Base-by-base conservation (phyloP, 2,329 filamentous ascomycete genomes). In the Metarhizium brunneum region DNA sequence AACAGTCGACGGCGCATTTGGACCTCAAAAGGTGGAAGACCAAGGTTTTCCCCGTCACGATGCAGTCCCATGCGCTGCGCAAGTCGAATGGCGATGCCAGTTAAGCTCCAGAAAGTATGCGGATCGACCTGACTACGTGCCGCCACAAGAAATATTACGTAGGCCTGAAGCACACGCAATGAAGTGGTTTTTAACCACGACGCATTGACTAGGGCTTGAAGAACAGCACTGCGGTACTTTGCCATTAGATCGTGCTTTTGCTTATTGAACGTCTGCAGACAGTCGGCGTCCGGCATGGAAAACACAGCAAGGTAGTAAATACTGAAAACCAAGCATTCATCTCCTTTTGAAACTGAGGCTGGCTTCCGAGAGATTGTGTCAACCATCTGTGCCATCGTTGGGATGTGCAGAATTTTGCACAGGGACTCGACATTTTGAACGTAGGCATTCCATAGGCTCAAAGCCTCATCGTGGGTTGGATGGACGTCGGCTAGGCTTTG, bases 1-100 rank as follows among this genome's bases (percentile, higher is more conserved):
- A 78, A 77, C 4, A 83, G 67, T 47, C 81, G 71, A 43, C 80
- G 76, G 6, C 79, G 72, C 68, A 82, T 74, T 63, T 84, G 77
- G 0, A 73, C 73, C 52, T 84, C 78, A 50, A 75, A 81, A 47
- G 62, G 69, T 47, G 54, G 54, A 6, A 71, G 45, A 55, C 63
- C 59, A 1, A 69, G 59, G 8, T 69, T 63, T 1, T 62, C 62
- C 0, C 72, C 67, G 62, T 83, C 79, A 52, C 65, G 71, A 51
- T 83, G 73, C 6, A 83, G 65, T 1, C 79, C 78, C 67, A 83
- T 77, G 8, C 77, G 72, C 58, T 78, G 74, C 1, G 76, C 78
- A 47, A 81, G 77, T 43, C 79, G 77, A 20, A 80, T 67, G 0
- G 76, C 77, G 35, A 81, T 64, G 4, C 76, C 77, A 10, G 79